Evolutionary conservation across 805 yeast genomes (phyloP).

Genomic region (Danielozyma ontarioensis): DNA sequence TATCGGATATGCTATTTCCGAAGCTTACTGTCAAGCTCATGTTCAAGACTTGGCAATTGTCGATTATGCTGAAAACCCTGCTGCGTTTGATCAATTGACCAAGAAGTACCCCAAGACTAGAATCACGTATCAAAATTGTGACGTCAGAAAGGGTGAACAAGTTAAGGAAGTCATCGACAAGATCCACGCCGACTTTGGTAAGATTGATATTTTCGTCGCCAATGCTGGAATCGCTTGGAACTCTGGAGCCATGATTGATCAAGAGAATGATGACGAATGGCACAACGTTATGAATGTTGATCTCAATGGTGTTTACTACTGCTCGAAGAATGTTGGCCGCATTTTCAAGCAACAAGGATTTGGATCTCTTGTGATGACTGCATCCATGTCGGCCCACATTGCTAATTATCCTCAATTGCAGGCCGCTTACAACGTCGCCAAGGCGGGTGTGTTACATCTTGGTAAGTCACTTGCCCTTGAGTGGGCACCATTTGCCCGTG

Average conservation of each 20-base stretch:
- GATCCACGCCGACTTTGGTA: slow-evolving; percentile 28
- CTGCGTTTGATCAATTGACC: slow-evolving; percentile 19
- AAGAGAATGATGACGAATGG: slow-evolving; percentile 57
- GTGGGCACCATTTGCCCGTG: slow-evolving; percentile 84
- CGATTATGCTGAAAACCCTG: slow-evolving; percentile 31
- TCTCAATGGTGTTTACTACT: slow-evolving; percentile 73
- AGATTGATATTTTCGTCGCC: slow-evolving; percentile 41
- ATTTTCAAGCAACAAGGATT: slow-evolving; percentile 66
- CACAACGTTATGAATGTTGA: slow-evolving; percentile 67
- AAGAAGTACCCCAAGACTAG: slow-evolving; percentile 26
- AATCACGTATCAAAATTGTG: slow-evolving; percentile 30
- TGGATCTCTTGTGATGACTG: slow-evolving; percentile 80
- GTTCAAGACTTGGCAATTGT: slow-evolving; percentile 32
- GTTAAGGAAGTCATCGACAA: slow-evolving; percentile 28
- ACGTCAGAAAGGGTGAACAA: slow-evolving; percentile 34
- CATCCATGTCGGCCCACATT: slow-evolving; percentile 86
- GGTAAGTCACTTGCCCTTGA: slow-evolving; percentile 78
- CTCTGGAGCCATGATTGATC: slow-evolving; percentile 35
- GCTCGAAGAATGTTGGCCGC: slow-evolving; percentile 70
- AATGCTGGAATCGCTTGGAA: slow-evolving; percentile 48
- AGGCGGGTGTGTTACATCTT: slow-evolving; percentile 77
- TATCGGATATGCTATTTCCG: slow-evolving; percentile 31
- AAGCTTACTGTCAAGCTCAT: slow-evolving; percentile 36
- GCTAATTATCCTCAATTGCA: slow-evolving; percentile 85
- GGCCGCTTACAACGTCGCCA: slow-evolving; percentile 81